Percentiles rank a stretch among this genome's conserved stretches.
phyloP scores from a whole-genome alignment of 2,329 filamentous ascomycete genomes.

The Penicillium sp. region DNA sequence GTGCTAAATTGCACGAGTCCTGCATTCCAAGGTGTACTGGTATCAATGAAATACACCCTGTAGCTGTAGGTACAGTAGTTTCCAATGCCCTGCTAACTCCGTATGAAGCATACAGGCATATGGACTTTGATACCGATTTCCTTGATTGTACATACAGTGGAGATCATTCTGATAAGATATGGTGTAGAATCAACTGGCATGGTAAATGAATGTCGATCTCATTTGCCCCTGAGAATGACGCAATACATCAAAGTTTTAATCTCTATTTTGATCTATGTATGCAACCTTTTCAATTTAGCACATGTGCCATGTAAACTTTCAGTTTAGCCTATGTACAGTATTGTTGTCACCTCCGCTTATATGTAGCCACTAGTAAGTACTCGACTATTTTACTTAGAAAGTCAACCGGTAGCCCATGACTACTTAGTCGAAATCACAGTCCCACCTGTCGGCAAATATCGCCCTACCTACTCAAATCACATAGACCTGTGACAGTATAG shows the following conservation, averaged over 20 bases:
- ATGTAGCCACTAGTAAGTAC: not conserved
- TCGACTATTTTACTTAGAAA: not conserved
- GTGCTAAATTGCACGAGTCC: slow-evolving; percentile 6
- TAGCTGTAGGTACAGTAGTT: not conserved
- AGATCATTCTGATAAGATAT: not conserved
- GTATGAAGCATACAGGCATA: not conserved
- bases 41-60: slow-evolving; percentile 14
- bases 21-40: slow-evolving; percentile 19
- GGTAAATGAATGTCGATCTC: not conserved
- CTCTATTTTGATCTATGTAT: not conserved
- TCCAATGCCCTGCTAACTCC: not conserved
- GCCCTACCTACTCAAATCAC: not conserved
- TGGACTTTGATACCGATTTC: not conserved
- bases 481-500: not conserved
- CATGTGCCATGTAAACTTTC: not conserved
- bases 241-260: not conserved
- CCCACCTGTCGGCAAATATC: not conserved
- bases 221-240: not conserved
- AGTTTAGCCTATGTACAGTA: not conserved
- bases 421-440: not conserved
- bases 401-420: not conserved
- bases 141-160: not conserved
- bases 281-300: not conserved
- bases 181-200: not conserved
- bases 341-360: not conserved